Evolutionary conservation across 1,139 yeast genomes (phyloP).

Genomic region (Yamadazyma taylorii): DNA sequence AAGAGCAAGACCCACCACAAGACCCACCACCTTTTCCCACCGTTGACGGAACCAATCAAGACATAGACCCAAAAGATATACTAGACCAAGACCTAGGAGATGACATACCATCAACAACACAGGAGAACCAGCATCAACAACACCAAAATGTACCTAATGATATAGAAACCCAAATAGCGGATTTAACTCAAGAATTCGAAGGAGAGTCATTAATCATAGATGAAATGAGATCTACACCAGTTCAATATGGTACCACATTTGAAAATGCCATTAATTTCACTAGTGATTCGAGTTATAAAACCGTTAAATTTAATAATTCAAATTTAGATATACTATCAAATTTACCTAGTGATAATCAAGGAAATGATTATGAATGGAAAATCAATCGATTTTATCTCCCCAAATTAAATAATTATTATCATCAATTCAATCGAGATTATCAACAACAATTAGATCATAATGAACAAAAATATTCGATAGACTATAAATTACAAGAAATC

Average conservation of each 20-base stretch:
- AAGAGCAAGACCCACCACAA: not conserved
- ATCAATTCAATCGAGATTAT: not conserved
- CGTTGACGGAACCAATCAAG: not conserved
- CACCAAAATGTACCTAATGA: not conserved
- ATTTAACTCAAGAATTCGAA: slow-evolving; percentile 8
- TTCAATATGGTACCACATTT: slow-evolving; percentile 19
- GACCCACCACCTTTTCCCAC: no score
- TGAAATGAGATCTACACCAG: slow-evolving; percentile 11
- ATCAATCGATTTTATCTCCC: slow-evolving; percentile 18
- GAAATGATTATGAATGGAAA: slow-evolving; percentile 14
- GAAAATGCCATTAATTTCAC: slow-evolving; percentile 13
- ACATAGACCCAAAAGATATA: not conserved
- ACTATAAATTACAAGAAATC: slow-evolving; percentile 16
- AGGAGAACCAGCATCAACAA: no score
- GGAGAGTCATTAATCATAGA: slow-evolving; percentile 14
- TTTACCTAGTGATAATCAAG: slow-evolving; percentile 1
- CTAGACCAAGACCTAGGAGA: slow-evolving; percentile 1
- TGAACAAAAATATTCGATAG: slow-evolving; percentile 17
- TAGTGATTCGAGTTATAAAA: slow-evolving; percentile 10
- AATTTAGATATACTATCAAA: slow-evolving; percentile 8
- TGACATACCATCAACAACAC: not conserved
- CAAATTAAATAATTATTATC: slow-evolving; percentile 6
- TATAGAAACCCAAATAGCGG: slow-evolving; percentile 8
- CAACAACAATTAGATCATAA: not conserved
- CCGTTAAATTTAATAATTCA: slow-evolving; percentile 11